Base-by-base conservation (phyloP, 208 protist species). In the Trypanosomatidae sp. region DNA sequence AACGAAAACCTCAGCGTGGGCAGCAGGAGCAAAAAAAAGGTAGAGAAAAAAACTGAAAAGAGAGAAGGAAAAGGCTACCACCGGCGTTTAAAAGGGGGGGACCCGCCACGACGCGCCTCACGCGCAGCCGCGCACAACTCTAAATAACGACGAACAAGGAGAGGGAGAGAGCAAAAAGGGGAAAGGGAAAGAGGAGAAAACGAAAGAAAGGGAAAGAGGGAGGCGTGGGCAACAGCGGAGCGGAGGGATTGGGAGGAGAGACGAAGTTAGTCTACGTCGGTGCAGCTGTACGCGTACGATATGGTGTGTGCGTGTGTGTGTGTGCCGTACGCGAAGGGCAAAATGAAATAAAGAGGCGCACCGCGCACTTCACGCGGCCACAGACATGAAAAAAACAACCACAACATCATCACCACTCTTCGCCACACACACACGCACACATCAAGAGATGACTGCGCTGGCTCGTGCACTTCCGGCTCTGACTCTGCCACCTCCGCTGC, bases 111-210 rank as follows among this genome's bases (percentile, higher is more conserved):
- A 39, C 36, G 36, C 36, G 36, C 36, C 36, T 39, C 36, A 39
- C 36, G 36, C 58, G 58, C 30, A 65, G 47, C 13, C 58, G 43
- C 30, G n/a, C 19, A 41, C 0, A 47, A 36, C 13, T 15, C 59
- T 25, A 39, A 19, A 67, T 58, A 49, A 17, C 22, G 22, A 65
- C 8, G 0, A n/a, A 56, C 25, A 39, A 41, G 7, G 19, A 55
- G n/a, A 30, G 46, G 30, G 12, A 39, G n/a, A 58, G 49, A 62
- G 59, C 22, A 62, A 65, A 62, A 1, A 55, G 47, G 46, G 72
- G 44, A 46, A 64, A 49, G 4, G 17, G 15, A 52, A 52, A 19
- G 17, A 71, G 50, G 33, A 58, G 60, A 73, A 53, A 56, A 64
- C 67, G 39, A 59, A 66, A 30, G 46, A 62, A 43, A 66, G 53